Evolutionary conservation across 805 yeast species (phyloP).

Genomic region (Wickerhamiella kazuoi): DNA sequence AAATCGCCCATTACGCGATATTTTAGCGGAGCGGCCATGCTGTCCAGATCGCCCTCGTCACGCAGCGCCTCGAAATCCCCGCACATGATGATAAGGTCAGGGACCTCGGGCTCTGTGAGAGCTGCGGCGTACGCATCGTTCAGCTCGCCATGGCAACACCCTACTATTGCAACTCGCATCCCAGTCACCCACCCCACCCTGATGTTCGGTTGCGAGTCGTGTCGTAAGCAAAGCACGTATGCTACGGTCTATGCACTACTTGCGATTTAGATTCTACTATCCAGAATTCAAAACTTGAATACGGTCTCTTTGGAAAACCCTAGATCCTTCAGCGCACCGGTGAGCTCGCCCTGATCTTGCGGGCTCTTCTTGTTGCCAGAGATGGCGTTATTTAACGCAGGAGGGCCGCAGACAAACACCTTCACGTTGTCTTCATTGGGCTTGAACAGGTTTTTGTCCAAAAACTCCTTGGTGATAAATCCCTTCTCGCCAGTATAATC

Average conservation of each 20-base stretch:
- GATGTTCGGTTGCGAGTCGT: too few species aligned
- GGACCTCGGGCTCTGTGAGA: background rate
- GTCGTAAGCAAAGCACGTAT: too few species aligned
- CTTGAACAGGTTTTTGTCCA: constrained; percentile 41
- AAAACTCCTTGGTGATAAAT: constrained; percentile 57
- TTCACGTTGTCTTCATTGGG: constrained; percentile 49
- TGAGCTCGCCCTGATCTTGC: constrained; percentile 83
- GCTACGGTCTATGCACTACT: too few species aligned
- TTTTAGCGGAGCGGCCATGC: constrained; percentile 65
- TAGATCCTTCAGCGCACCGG: constrained; percentile 73
- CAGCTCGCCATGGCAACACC: constrained; percentile 16
- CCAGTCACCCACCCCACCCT: too few species aligned
- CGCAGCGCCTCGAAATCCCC: constrained; percentile 87
- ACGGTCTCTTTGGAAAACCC: constrained; percentile 80
- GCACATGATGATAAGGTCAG: constrained; percentile 52
- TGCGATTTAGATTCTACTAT: too few species aligned
- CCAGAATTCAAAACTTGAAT: constrained; percentile 63
- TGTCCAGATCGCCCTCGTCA: constrained; percentile 39
- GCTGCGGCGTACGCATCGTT: constrained; percentile 7
- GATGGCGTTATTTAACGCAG: constrained; percentile 69
- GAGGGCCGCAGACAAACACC: constrained; percentile 91
- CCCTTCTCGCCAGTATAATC: constrained; percentile 29
- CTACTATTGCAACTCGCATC: constrained; percentile 15
- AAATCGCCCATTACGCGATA: constrained; percentile 68
- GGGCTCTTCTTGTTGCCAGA: constrained; percentile 79